Evolutionary conservation across 2,329 filamentous ascomycete genomes (phyloP), one percentile per base, ranked within the genome.

Genomic region (Albifimbria verrucaria): DNA sequence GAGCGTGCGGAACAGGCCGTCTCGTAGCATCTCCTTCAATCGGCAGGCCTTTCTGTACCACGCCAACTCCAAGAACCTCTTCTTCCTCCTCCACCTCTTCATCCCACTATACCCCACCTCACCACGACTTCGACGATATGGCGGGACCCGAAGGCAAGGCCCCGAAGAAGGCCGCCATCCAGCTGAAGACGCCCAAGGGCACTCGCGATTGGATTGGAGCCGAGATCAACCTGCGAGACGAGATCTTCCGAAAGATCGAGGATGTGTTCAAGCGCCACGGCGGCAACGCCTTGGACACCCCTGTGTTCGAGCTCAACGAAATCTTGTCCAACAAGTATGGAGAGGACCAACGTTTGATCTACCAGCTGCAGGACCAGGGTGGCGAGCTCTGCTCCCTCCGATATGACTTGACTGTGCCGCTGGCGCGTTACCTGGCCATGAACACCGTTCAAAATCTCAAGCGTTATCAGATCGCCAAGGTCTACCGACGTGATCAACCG

Each of bases 401-500:
- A 64, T 96, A 94, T 73, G 91, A 95, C 66, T 75, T 95, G 61
- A 95, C 91, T 1, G 91, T 96, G 11, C 91, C 91, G 26, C 94
- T 96, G 66, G 92, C 93, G 57, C 86, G 92, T 65, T 97, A 89
- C 85, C 82, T 96, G 56, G 92, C 92, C 64, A 94, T 95, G 90
- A 96, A 96, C 73, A 81, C 87, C 58, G 80, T 95, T 52, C 85
- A 89, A 70, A 87, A 80, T 71, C 93, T 96, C 75, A 96, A 96
- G 77, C 84, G 93, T 65, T 97, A 96, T 72, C 92, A 96, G 75
- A 92, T 97, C 62, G 92, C 91, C 62, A 96, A 96, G 76, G 92
- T 96, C 58, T 77, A 77, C 67, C 71, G 74, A 47, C 62, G 72
- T 62, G 72, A 75, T 53, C 72, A 75, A 57, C 72, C 72, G 12